phyloP scores from a whole-genome alignment of 805 yeast genomes.

The Zygotorulaspora chibaensis region DNA sequence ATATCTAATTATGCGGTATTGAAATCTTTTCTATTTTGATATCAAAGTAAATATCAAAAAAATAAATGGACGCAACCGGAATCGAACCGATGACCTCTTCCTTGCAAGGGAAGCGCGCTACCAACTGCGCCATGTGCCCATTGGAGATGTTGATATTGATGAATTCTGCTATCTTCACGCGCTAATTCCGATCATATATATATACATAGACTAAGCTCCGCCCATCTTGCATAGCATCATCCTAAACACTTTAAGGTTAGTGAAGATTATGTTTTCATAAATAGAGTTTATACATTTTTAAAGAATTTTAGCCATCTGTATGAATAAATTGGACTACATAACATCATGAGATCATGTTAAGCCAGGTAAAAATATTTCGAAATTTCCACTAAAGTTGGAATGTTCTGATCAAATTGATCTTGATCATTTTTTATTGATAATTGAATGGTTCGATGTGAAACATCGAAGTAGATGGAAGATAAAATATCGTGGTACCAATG shows the following conservation, averaged over 20 bases:
- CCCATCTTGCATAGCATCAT: too few species aligned
- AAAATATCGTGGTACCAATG: not conserved
- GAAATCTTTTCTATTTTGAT: slow-evolving; percentile 7
- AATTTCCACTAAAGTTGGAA: too few species aligned
- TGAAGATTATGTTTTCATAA: too few species aligned
- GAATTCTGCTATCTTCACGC: not conserved
- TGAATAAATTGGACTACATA: too few species aligned
- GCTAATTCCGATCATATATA: not conserved
- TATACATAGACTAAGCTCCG: too few species aligned
- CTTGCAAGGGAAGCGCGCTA: slow-evolving; percentile 78
- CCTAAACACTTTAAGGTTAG: too few species aligned
- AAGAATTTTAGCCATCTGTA: not conserved
- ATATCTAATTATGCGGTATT: slow-evolving; percentile 25
- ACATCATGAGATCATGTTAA: too few species aligned
- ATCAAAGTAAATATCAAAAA: not conserved
- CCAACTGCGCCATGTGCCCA: slow-evolving; percentile 64
- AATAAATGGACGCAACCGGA: slow-evolving; percentile 62
- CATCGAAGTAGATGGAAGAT: not conserved
- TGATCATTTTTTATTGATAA: too few species aligned
- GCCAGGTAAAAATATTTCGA: too few species aligned
- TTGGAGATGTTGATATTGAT: not conserved
- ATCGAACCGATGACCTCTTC: slow-evolving; percentile 72
- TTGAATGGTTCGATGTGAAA: not conserved
- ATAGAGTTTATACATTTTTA: not conserved
- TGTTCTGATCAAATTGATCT: too few species aligned